Conservation (phyloP, 2,329 filamentous ascomycete species). For the Pseudocercospora pini-densiflorae region DNA sequence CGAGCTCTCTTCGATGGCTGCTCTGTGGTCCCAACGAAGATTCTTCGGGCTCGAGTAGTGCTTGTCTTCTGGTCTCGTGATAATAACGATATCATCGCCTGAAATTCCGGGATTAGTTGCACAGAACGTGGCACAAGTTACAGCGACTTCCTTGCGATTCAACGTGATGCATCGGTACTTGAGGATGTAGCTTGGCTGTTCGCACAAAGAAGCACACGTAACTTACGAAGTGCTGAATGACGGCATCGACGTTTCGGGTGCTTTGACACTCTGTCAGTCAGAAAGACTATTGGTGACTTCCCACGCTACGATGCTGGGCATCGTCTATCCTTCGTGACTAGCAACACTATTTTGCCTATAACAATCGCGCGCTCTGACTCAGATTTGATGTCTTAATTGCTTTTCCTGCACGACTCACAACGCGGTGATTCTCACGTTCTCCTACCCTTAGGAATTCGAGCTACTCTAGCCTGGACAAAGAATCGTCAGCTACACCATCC, state of each 20-base stretch:
- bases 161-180: background rate
- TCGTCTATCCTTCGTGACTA: slow-evolving; percentile 6
- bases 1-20: background rate
- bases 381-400: background rate
- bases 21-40: no score
- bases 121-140: slow-evolving; percentile 5
- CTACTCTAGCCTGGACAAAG: slow-evolving; percentile 32
- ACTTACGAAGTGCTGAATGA: background rate
- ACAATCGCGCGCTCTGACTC: background rate
- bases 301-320: background rate
- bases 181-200: background rate
- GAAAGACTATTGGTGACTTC: background rate
- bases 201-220: slow-evolving; percentile 6
- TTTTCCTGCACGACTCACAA: background rate
- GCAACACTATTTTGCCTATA: background rate
- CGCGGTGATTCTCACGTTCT: background rate
- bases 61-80: background rate
- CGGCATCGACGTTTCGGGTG: slow-evolving; percentile 12
- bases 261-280: slow-evolving; percentile 9
- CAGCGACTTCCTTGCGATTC: background rate
- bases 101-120: background rate
- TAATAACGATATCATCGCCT: slow-evolving; percentile 4
- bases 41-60: background rate
- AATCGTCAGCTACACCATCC: slow-evolving; percentile 18
- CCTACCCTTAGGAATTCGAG: background rate